These are phyloP conservation scores for Cucurbita moschata DNA, from an alignment of 306 rosid species.

Conservation along the genomic window DNA sequence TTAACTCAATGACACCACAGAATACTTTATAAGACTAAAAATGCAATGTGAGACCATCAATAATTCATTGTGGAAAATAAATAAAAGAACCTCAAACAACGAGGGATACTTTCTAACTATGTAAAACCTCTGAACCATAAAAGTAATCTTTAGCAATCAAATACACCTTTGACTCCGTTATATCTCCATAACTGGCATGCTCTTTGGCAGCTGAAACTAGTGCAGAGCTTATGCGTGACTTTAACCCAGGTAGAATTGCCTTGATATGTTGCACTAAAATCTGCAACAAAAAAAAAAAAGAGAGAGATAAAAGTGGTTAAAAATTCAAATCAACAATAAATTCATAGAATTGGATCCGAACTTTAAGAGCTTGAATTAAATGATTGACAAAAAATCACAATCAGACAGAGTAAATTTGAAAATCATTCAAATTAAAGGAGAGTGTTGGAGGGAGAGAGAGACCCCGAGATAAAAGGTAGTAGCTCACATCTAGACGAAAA, in stretches of 20 bases:
- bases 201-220: conserved; percentile 86
- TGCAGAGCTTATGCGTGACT: conserved; percentile 79
- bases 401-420: neutral
- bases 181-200: conserved; percentile 89
- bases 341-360: neutral
- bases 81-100: neutral
- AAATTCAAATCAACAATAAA: neutral
- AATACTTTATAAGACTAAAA: neutral
- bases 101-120: neutral
- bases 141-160: conserved; percentile 3
- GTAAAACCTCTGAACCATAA: neutral
- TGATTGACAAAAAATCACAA: neutral
- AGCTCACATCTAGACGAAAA: neutral
- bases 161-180: conserved; percentile 76
- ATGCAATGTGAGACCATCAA: neutral
- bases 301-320: neutral
- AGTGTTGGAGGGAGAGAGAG: neutral
- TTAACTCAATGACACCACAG: neutral
- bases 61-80: neutral
- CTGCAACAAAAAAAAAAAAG: conserved; percentile 17
- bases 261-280: conserved; percentile 85
- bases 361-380: neutral
- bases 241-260: conserved; percentile 73
- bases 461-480: neutral
- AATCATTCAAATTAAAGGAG: neutral